Evolutionary conservation across 2,329 filamentous ascomycete genomes (phyloP), one percentile per base, ranked within the genome.

Genomic region (Pezicula rhizophila): DNA sequence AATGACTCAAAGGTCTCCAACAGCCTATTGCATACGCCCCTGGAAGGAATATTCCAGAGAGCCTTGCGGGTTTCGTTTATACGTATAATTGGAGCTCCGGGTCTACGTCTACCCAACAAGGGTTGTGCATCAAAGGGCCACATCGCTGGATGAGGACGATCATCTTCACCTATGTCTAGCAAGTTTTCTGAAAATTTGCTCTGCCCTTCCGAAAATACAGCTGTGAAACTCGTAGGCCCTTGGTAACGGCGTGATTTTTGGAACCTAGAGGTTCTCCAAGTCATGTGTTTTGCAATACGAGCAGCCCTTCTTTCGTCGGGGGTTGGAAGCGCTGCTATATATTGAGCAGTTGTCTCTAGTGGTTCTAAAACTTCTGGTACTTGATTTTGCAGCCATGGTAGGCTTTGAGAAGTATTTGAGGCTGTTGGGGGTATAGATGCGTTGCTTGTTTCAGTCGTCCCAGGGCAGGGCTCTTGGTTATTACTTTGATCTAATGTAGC

Each of bases 141-240:
- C 11, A 55, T 47, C 3, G 55, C 55, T n/a, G 60, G 58, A 43
- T 61, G 55, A 33, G 52, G 55, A 35, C 57, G 51, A 8, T 49
- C 46, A 31, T 60, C 52, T 26, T 61, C 57, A 8, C 56, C 56
- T 40, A 60, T 58, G 28, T 60, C 52, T 18, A 63, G 41, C 14
- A 62, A 18, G 31, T 54, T 54, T 41, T 48, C 54, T 25, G 48
- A 48, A 20, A 54, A 42, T 7, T 51, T 52, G 15, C 45, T 45
- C 34, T 52, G 52, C 40, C 55, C 46, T 37, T 64, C 57, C 3
- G 50, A 49, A 38, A 60, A 64, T 2, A 63, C 53, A 20, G 61
- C 56, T n/a, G 55, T 54, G 45, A 60, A 62, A 38, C 55, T 61
- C 1, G 61, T 63, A 3, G 58, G 59, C 1, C 61, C 61, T 38